Base-by-base conservation (phyloP, 2,329 filamentous ascomycete species). In the Blastomyces emzantsi region DNA sequence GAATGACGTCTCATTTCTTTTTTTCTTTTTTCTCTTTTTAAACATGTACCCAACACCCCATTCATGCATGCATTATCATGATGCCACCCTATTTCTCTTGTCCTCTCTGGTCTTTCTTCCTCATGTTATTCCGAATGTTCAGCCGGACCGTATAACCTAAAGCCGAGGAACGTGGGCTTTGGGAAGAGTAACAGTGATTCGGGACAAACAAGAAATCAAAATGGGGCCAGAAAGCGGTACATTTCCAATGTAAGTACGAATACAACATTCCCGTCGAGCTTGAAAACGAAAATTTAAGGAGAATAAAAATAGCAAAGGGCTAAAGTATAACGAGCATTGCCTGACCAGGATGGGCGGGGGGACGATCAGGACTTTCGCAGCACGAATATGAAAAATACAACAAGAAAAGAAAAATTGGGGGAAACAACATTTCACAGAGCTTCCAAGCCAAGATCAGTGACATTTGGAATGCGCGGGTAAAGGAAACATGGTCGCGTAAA, bases 401-500 rank as follows among this genome's bases (percentile, higher is more conserved):
- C 22, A 49, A 17, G n/a, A 15, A n/a, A 49, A 49, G 17, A 7
- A 33, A 54, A 39, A n/a, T n/a, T 7, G 19, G 11, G n/a, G 39
- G 58, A 11, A 36, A 36, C 47, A 49, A 15, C 19, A 28, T 22
- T 60, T 22, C 43, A 49, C 58, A 49, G 43, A 49, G 19, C 28
- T 43, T 60, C 30, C 43, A 22, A 15, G 43, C 58, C 58, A 22
- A 60, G 57, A 28, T 49, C 58, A 28, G 43, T 36, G 36, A 60
- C 28, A n/a, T 49, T 59, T 43, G 39, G 11, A 41, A 13, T 45
- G 56, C 15, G 43, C 15, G 15, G 36, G 43, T 43, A 60, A 28
- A 49, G 17, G 33, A 43, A 25, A 3, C n/a, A n/a, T 60, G 36
- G 11, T 25, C n/a, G 55, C 55, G 36, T 8, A 39, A 9, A 33